Percentiles rank a stretch among this genome's conserved stretches.
Evolutionary conservation across 2,329 filamentous ascomycete genomes (phyloP).

Genomic region (Lojkania enalia): DNA sequence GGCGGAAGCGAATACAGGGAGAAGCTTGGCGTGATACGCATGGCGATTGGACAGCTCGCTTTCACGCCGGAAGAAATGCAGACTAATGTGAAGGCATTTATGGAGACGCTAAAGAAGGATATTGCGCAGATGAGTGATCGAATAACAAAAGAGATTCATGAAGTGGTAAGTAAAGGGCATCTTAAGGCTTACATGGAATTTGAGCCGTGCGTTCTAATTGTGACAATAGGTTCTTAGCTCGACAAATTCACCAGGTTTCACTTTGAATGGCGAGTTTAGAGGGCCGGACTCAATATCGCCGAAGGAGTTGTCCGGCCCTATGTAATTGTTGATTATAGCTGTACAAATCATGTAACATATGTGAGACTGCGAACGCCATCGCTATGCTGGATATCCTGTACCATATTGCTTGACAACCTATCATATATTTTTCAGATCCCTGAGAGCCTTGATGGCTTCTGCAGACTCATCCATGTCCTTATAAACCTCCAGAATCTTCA

Average conservation of each 20-base stretch:
- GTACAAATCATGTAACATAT: constrained; percentile 42
- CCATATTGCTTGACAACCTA: constrained; percentile 7
- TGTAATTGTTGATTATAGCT: constrained; percentile 32
- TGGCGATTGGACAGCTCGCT: constrained; percentile 88
- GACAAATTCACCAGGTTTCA: constrained; percentile 84
- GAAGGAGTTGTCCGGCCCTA: constrained; percentile 43
- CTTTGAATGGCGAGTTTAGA: constrained; percentile 77
- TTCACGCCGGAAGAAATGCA: constrained; percentile 87
- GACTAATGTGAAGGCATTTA: constrained; percentile 78
- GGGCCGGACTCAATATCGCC: constrained; percentile 49
- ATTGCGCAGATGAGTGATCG: constrained; percentile 66
- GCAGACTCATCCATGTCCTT: constrained; percentile 62
- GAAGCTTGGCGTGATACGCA: constrained; percentile 76
- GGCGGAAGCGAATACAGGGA: constrained; percentile 88
- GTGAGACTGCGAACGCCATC: constrained; percentile 47
- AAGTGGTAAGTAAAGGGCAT: constrained; percentile 57
- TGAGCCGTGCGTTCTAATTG: constrained; percentile 43
- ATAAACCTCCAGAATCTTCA: constrained; percentile 64
- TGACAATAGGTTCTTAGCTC: constrained; percentile 72
- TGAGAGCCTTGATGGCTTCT: constrained; percentile 63
- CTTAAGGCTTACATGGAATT: background rate
- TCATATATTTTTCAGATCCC: constrained; percentile 36
- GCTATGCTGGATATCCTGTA: constrained; percentile 45
- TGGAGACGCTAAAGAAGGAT: constrained; percentile 78
- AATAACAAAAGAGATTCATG: constrained; percentile 72